These are phyloP conservation scores for Candida montana DNA, from an alignment of 805 yeast genomes.

Conservation along the genomic window DNA sequence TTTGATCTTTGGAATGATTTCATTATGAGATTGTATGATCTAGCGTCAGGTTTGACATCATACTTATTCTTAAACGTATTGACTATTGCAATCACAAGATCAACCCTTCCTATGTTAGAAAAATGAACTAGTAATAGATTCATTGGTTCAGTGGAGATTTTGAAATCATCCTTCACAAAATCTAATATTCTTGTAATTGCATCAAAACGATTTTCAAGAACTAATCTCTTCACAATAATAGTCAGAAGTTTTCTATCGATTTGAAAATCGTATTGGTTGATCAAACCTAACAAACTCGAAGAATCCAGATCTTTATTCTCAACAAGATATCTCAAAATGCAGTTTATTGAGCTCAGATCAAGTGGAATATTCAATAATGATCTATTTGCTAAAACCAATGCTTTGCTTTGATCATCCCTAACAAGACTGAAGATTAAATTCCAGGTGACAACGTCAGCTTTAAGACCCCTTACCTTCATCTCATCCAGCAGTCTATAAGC, in stretches of 20 bases:
- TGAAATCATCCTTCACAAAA: constrained; percentile 5
- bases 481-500: constrained; percentile 25
- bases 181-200: constrained; percentile 27
- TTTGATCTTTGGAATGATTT: constrained; percentile 32
- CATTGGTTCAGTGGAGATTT: constrained; percentile 19
- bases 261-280: constrained; percentile 19
- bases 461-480: constrained; percentile 26
- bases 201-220: constrained; percentile 24
- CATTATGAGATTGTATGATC: constrained; percentile 30
- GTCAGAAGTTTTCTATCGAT: constrained; percentile 23
- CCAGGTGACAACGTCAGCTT: constrained; percentile 36
- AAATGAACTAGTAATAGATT: constrained; percentile 29
- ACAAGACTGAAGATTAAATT: constrained; percentile 28
- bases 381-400: constrained; percentile 29
- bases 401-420: constrained; percentile 30
- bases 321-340: constrained; percentile 22
- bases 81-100: constrained; percentile 28
- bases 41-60: constrained; percentile 27
- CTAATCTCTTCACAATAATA: constrained; percentile 23
- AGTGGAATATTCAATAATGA: constrained; percentile 27
- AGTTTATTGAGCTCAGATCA: constrained; percentile 24
- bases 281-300: constrained; percentile 10
- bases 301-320: constrained; percentile 10
- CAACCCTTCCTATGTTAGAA: constrained; percentile 30
- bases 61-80: constrained; percentile 27